Base-by-base conservation (phyloP, 768 basidiomycete species). In the Cubamyces sp. region DNA sequence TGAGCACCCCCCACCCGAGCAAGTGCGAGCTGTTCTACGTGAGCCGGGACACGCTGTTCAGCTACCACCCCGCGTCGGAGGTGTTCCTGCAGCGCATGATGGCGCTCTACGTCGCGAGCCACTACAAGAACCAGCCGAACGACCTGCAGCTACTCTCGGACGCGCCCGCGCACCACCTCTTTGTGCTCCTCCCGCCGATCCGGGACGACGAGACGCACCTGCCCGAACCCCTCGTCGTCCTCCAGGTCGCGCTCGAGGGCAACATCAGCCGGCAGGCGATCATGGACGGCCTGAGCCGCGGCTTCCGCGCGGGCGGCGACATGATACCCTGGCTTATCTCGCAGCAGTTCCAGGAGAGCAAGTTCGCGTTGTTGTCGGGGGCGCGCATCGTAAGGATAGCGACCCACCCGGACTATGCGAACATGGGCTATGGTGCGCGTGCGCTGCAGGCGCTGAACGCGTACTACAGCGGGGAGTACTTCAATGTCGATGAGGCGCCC, bases 81-180 rank as follows among this genome's bases (percentile, higher is more conserved):
- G 82, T 92, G 34, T 99, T 99, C 80, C 83, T 99, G 28, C 97
- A 99, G 75, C 86, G 96, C 39, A 95, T 98, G 90, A 97, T 98
- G 95, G 89, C 93, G 18, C 82, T 98, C 1, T 99, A 98, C 74
- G 96, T 98, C 54, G 93, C 97, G 0, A 91, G 90, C 53, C 97
- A 99, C 73, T 99, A 99, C 80, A 99, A 99, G 77, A 99, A 98
- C 75, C 93, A 96, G 71, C 97, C 97, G 19, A 98, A 99, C 72
- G 97, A 99, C 73, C 82, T 99, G n/a, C 96, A 98, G 74, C 84
- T 99, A 54, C 85, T 98, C 74, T 92, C 91, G 12, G 97, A 99
- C 69, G 97, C 97, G 0, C 97, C 97, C 0, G 96, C 94, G 0
- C 96, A 98, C 71, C 93, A 96, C 69, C 83, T 99, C 15, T 99